Percentiles rank a stretch among this genome's conserved stretches.
Evolutionary conservation across 108 stramenopile genomes (phyloP).

Genomic region (Chaetoceros muelleri): DNA sequence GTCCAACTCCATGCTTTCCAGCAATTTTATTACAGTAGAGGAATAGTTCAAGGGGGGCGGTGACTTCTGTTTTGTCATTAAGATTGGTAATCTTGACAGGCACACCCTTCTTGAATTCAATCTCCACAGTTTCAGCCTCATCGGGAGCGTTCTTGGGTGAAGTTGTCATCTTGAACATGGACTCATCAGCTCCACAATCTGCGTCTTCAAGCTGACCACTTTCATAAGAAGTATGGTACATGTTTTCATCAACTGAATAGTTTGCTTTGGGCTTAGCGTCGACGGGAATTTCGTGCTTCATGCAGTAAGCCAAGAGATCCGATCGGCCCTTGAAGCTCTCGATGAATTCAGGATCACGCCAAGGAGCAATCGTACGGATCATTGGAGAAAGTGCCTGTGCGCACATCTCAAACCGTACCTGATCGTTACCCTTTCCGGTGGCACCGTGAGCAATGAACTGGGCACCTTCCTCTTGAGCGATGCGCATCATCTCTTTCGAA

Average conservation of each 20-base stretch:
- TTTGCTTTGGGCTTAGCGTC: slow-evolving; percentile 92
- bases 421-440: slow-evolving; percentile 99
- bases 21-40: slow-evolving; percentile 95
- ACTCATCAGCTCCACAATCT: slow-evolving; percentile 63
- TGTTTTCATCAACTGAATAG: slow-evolving; percentile 97
- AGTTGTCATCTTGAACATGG: slow-evolving; percentile 92
- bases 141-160: slow-evolving; percentile 88
- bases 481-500: slow-evolving; percentile 96
- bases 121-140: slow-evolving; percentile 48
- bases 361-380: slow-evolving; percentile 94
- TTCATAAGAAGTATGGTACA: slow-evolving; percentile 98
- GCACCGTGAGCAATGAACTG: slow-evolving; percentile 93
- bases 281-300: slow-evolving; percentile 92
- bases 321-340: slow-evolving; percentile 89
- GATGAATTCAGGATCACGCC: slow-evolving; percentile 94
- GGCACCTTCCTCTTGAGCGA: slow-evolving; percentile 89
- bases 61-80: slow-evolving; percentile 76
- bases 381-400: slow-evolving; percentile 92
- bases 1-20: slow-evolving; percentile 93
- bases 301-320: slow-evolving; percentile 95
- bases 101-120: slow-evolving; percentile 89
- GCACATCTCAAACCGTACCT: slow-evolving; percentile 99
- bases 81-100: slow-evolving; percentile 93
- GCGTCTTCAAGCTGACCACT: slow-evolving; percentile 91
- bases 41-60: slow-evolving; percentile 91